Conservation (phyloP, 345 rosid species). For the Linum lewisii region DNA sequence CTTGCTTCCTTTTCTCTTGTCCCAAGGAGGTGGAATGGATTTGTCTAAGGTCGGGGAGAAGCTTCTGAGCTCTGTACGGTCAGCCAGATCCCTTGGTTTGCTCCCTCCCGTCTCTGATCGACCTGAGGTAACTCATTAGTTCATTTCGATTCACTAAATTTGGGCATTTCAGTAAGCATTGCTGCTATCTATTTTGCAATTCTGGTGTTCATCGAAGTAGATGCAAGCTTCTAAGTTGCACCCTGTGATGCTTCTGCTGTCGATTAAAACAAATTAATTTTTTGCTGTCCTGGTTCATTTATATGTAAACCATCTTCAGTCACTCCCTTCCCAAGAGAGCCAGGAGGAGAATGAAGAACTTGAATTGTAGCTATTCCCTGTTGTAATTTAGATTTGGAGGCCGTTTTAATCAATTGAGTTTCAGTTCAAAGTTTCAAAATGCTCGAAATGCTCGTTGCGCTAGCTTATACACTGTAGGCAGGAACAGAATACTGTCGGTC, state of each 20-base stretch:
- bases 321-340: too few species aligned
- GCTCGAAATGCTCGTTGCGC: not conserved
- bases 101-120: constrained; percentile 74
- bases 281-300: too few species aligned
- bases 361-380: not conserved
- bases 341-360: not conserved
- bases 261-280: too few species aligned
- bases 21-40: constrained; percentile 85
- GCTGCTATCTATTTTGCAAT: too few species aligned
- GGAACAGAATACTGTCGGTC: not conserved
- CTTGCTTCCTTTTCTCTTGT: constrained; percentile 65
- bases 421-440: not conserved
- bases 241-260: too few species aligned
- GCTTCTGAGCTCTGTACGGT: constrained; percentile 82
- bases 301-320: too few species aligned
- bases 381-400: not conserved
- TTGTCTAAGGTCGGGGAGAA: constrained; percentile 88
- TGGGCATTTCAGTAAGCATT: not conserved
- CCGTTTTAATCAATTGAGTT: not conserved
- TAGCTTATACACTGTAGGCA: not conserved
- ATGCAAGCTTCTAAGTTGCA: not conserved
- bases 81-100: constrained; percentile 85
- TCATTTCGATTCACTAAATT: not conserved
- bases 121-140: constrained; percentile 48
- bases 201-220: not conserved